Percentiles rank a stretch among this genome's conserved stretches.
Conservation (phyloP, 352 stramenopile species). For the Phytophthora sp. region DNA sequence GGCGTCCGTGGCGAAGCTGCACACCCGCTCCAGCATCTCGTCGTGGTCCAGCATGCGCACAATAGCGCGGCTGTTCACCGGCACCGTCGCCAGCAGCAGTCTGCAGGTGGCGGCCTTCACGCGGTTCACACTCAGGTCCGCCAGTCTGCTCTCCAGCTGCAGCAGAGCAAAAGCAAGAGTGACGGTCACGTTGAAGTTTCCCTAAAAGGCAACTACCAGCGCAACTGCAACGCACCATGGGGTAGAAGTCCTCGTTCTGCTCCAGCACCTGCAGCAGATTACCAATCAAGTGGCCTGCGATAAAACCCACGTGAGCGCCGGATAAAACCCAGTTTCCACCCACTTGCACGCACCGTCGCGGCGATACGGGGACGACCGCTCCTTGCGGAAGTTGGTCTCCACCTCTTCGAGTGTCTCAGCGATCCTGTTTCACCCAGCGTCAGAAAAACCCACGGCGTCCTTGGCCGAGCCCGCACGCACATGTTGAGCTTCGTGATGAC, state of each 20-base stretch:
- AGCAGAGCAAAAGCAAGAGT: not conserved
- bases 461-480: constrained; percentile 50
- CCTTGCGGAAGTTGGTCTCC: constrained; percentile 78
- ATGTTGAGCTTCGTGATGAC: constrained; percentile 78
- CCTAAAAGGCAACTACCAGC: constrained; percentile 10
- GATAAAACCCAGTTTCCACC: not conserved
- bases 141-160: constrained; percentile 73
- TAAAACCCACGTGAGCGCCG: constrained; percentile 3
- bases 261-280: constrained; percentile 81
- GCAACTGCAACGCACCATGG: constrained; percentile 51
- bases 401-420: constrained; percentile 81
- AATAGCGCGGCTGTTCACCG: constrained; percentile 77
- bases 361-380: constrained; percentile 69
- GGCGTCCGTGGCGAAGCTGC: constrained; percentile 61
- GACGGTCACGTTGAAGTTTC: constrained; percentile 24
- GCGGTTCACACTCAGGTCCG: constrained; percentile 56
- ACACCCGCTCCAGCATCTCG: constrained; percentile 79
- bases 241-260: constrained; percentile 84
- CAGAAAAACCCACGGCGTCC: not conserved
- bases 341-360: constrained; percentile 56
- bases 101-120: constrained; percentile 77
- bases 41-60: constrained; percentile 73
- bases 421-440: constrained; percentile 44
- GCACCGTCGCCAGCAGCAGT: constrained; percentile 74
- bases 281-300: constrained; percentile 75